These are phyloP conservation scores for Cucurbita maxima DNA, from an alignment of 306 rosid genomes.

Conservation along the genomic window DNA sequence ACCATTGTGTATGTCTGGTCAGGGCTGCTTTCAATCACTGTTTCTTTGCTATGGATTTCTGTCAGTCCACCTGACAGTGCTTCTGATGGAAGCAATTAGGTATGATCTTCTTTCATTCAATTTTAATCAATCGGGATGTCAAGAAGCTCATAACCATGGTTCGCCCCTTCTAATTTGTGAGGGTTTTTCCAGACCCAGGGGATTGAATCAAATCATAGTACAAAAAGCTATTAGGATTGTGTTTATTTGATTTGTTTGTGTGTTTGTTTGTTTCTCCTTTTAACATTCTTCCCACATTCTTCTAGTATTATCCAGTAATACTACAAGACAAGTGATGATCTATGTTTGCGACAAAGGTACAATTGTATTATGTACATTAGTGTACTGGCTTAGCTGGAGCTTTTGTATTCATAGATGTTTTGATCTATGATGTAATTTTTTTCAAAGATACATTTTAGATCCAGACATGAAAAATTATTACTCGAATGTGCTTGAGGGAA, in stretches of 20 bases:
- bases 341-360: not conserved
- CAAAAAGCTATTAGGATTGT: not conserved
- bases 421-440: not conserved
- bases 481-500: not conserved
- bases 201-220: not conserved
- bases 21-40: constrained; percentile 54
- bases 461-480: not conserved
- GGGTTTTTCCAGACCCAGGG: not conserved
- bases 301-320: not conserved
- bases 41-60: constrained; percentile 57
- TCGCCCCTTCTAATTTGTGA: no score
- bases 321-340: not conserved
- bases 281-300: not conserved
- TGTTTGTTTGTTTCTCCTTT: not conserved
- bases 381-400: not conserved
- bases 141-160: not conserved
- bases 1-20: constrained; percentile 65
- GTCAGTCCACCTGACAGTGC: constrained; percentile 34
- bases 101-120: constrained; percentile 7
- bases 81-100: constrained; percentile 1
- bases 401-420: constrained; percentile 1
- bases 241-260: not conserved
- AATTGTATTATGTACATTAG: not conserved
- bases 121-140: not conserved
- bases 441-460: not conserved